Evolutionary conservation across 345 rosid species (phyloP).

Genomic region (Corymbia maculata): DNA sequence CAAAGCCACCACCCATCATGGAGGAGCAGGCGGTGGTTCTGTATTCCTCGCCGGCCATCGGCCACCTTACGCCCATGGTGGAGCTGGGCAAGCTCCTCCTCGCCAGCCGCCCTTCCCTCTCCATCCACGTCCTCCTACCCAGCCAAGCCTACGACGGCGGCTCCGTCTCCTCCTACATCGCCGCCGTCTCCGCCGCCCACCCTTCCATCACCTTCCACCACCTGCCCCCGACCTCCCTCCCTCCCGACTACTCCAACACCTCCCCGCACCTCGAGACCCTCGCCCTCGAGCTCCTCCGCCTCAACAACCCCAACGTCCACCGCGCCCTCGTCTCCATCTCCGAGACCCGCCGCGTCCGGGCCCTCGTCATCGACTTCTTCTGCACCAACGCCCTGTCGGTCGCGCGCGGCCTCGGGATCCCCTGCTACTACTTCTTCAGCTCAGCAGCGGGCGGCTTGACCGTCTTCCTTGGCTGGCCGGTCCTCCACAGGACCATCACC

Average conservation of each 20-base stretch:
- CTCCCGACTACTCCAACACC: neutral
- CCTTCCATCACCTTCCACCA: conserved; percentile 2
- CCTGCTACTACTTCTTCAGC: neutral
- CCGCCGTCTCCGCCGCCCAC: neutral
- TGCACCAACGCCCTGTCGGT: neutral
- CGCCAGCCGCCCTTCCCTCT: neutral
- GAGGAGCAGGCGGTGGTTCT: neutral
- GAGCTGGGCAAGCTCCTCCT: neutral
- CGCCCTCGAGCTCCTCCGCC: neutral
- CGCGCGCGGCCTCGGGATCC: neutral
- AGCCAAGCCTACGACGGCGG: neutral
- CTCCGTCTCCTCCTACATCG: neutral
- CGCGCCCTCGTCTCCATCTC: neutral
- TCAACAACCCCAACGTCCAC: neutral
- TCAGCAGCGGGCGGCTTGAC: neutral
- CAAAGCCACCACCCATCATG: neutral
- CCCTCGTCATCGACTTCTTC: conserved; percentile 1
- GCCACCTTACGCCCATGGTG: neutral
- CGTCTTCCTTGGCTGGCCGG: neutral
- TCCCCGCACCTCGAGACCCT: neutral
- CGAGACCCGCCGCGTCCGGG: neutral
- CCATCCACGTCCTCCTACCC: neutral
- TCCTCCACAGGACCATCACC: neutral
- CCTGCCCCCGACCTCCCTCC: neutral
- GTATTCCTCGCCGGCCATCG: neutral